phyloP scores from a whole-genome alignment of 1,139 yeast genomes.

The Chernovozyma aurita region DNA sequence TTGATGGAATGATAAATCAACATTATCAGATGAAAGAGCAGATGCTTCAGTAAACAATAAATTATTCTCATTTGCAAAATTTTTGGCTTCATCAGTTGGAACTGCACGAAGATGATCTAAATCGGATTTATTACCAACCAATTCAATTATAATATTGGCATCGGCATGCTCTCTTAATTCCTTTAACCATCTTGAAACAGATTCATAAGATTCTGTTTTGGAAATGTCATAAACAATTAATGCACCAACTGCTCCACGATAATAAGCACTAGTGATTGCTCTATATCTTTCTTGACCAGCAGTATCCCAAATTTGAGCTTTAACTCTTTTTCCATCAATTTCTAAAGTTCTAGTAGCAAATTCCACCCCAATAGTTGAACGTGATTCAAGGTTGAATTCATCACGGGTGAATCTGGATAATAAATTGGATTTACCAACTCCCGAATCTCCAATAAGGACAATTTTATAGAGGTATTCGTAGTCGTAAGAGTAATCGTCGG shows the following conservation, averaged over 20 bases:
- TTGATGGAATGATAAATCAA: conserved; percentile 90
- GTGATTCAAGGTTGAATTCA: conserved; percentile 90
- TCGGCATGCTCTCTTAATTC: conserved; percentile 97
- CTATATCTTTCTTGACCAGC: conserved; percentile 99
- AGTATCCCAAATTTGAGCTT: conserved; percentile 99
- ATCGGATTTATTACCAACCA: conserved; percentile 86
- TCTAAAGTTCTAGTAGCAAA: conserved; percentile 95
- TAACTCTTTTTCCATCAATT: conserved; percentile 91
- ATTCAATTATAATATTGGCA: conserved; percentile 91
- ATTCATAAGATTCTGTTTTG: conserved; percentile 88
- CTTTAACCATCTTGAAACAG: conserved; percentile 91
- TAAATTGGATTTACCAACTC: conserved; percentile 94
- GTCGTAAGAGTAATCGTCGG: conserved; percentile 82
- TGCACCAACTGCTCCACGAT: conserved; percentile 98
- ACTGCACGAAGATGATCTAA: conserved; percentile 94
- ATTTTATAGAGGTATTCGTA: conserved; percentile 94
- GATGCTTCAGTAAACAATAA: conserved; percentile 95
- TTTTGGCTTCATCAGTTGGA: conserved; percentile 95
- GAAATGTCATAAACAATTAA: conserved; percentile 93
- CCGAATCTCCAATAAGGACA: conserved; percentile 95
- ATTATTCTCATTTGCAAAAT: conserved; percentile 91
- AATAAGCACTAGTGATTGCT: conserved; percentile 95
- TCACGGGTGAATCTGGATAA: conserved; percentile 91
- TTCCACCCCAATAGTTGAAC: conserved; percentile 96
- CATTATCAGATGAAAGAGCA: conserved; percentile 92